Percentiles rank a stretch among this genome's conserved stretches.
Evolutionary conservation across 208 protist species (phyloP).

Genomic region (Crithidia fasciculata): DNA sequence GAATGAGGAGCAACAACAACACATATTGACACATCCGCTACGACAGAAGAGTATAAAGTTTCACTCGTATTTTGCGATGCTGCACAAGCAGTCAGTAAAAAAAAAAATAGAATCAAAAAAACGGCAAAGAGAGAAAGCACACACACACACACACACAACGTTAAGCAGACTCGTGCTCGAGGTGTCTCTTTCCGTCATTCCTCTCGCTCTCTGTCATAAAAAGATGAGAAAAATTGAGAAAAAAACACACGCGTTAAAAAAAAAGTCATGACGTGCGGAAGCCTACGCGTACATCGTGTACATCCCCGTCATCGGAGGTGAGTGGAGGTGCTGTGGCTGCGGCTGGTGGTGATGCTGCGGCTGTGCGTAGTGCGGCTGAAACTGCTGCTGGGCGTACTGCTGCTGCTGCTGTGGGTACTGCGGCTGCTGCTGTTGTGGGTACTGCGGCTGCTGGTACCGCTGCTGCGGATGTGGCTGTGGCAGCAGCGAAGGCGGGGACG

Average conservation of each 20-base stretch:
- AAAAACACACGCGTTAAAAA: slow-evolving; percentile 18
- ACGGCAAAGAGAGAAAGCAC: slow-evolving; percentile 9
- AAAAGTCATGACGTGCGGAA: background rate
- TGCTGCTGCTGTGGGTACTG: background rate
- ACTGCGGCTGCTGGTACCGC: background rate
- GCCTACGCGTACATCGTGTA: slow-evolving; percentile 5
- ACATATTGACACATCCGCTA: no score
- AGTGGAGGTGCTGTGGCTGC: background rate
- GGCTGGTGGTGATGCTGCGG: background rate
- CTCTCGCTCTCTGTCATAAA: background rate
- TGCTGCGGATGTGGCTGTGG: background rate
- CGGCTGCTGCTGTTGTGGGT: background rate
- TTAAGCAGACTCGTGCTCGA: no score
- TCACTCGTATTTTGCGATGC: no score
- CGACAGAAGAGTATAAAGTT: background rate
- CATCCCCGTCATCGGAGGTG: slow-evolving; percentile 2
- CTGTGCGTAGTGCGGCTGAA: background rate
- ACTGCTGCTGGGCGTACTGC: background rate
- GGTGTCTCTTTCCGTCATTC: no score
- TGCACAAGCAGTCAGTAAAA: background rate
- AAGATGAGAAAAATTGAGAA: background rate
- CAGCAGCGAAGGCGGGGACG: slow-evolving; percentile 1
- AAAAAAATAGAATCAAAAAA: slow-evolving; percentile 18
- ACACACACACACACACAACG: slow-evolving; percentile 4
- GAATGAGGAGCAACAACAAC: no score